Evolutionary conservation across 345 rosid genomes (phyloP).

Genomic region (Eucalyptus lansdowneana): DNA sequence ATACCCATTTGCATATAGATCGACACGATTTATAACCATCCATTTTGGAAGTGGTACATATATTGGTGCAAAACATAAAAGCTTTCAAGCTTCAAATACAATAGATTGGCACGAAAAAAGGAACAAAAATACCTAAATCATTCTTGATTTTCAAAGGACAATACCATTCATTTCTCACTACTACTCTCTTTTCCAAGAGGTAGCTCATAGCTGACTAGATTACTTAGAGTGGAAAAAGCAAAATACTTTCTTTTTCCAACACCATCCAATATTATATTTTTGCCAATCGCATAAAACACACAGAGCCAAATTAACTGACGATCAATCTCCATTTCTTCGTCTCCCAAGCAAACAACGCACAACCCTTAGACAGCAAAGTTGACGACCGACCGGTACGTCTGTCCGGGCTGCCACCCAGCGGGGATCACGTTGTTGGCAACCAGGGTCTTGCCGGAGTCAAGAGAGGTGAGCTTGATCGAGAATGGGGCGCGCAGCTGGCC

Average conservation of each 20-base stretch:
- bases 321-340: not conserved
- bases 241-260: not conserved
- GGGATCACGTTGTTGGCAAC: constrained; percentile 43
- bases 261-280: not conserved
- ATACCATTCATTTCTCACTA: not conserved
- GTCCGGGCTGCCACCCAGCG: constrained; percentile 37
- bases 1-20: no score
- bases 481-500: constrained; percentile 36
- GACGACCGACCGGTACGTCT: constrained; percentile 29
- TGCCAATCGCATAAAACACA: not conserved
- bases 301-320: not conserved
- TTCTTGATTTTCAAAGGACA: not conserved
- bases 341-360: not conserved
- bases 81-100: not conserved
- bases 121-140: not conserved
- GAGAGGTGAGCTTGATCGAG: constrained; percentile 34
- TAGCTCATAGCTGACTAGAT: not conserved
- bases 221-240: not conserved
- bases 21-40: not conserved
- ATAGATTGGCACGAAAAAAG: not conserved
- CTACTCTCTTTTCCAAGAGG: not conserved
- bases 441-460: constrained; percentile 8
- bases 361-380: constrained; percentile 8
- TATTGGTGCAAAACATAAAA: not conserved
- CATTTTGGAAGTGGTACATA: not conserved